These are phyloP conservation scores for Rhodocollybia butyracea DNA, from an alignment of 768 basidiomycete species.

Conservation along the genomic window DNA sequence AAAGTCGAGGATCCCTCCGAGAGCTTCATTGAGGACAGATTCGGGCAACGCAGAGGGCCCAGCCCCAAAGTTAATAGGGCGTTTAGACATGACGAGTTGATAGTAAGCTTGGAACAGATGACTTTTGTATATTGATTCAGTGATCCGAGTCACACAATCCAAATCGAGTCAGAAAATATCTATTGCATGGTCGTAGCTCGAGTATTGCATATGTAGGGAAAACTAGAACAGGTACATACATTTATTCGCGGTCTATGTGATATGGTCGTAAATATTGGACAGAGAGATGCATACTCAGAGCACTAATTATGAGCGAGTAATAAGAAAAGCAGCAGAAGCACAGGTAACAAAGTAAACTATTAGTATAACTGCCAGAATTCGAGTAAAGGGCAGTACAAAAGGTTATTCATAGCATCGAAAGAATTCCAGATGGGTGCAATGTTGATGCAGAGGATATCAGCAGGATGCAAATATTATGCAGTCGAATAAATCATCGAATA, in stretches of 20 bases:
- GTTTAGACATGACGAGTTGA: slow-evolving; percentile 35
- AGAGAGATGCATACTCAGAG: slow-evolving; percentile 1
- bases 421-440: neutral
- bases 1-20: slow-evolving; percentile 87
- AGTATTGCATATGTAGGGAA: too few relatives aligned
- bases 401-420: neutral
- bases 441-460: neutral
- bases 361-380: neutral
- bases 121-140: too few relatives aligned
- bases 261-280: neutral
- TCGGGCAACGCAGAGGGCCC: slow-evolving; percentile 92
- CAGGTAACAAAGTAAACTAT: slow-evolving; percentile 1
- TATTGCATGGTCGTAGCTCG: too few relatives aligned
- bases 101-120: too few relatives aligned
- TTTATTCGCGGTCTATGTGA: neutral
- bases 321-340: neutral
- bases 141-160: too few relatives aligned
- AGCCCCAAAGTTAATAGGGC: slow-evolving; percentile 88
- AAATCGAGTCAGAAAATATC: too few relatives aligned
- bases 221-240: neutral
- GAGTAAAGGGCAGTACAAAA: neutral
- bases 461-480: neutral
- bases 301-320: slow-evolving; percentile 1
- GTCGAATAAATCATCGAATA: slow-evolving; percentile 25
- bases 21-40: slow-evolving; percentile 80